Base-by-base conservation (phyloP, 257 asterid species). In the Paraleonurus japonicus region DNA sequence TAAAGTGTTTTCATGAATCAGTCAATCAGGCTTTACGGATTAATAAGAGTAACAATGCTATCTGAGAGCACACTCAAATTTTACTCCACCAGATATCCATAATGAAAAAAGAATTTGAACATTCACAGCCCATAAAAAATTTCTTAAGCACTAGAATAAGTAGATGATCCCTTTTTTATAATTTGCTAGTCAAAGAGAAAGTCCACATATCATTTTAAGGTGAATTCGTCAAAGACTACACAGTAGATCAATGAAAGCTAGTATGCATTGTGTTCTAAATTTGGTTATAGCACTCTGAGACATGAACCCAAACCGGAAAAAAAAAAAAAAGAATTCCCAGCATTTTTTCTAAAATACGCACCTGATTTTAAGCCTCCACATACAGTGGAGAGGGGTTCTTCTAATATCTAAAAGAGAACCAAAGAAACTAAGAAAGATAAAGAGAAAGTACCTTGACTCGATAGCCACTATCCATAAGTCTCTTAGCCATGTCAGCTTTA, bases 391-490 rank as follows among this genome's bases (percentile, higher is more conserved):
- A 35, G 35, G 33, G 53, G 27, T 15, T 10, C 64, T 53, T 74
- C 30, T 20, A 10, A 54, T 66, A 58, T 61, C 17, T 51, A 45
- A 47, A 22, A 8, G 32, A 8, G 37, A 23, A 16, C 19, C 43
- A 35, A 17, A 27, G 37, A 22, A 66, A 65, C 24, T 16, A 35
- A 4, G 50, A 11, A 53, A 20, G 47, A 39, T 7, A 69, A 47
- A 15, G 43, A 80, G 76, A 50, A 50, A 73, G 73, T 84, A 89
- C 99, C 96, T 92, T 92, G 77, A 95, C 96, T 19, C 95, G 88
- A 83, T 86, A 75, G 37, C 96, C 95, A 39, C 81, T 84, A 68
- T 91, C 96, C 90, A 94, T 78, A 65, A 86, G 90, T 83, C 95
- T 83, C 84, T 77, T 91, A 43, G 60, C 93, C 70, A 71, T 77